phyloP scores from a whole-genome alignment of 2,329 filamentous ascomycete species.

The Phialemoniopsis sp. region DNA sequence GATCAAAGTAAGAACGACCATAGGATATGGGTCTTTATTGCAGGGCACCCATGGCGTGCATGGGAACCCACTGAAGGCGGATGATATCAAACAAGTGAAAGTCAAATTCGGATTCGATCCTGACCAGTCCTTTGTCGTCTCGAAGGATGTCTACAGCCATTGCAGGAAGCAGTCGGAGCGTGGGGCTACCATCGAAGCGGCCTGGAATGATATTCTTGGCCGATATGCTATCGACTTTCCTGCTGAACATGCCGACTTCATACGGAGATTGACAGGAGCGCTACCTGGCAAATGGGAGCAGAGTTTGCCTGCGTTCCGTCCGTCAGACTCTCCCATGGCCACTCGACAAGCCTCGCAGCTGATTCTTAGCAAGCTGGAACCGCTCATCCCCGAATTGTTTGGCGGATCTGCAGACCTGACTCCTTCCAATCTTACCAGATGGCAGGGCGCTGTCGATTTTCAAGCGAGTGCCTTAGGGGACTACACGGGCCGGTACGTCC shows the following conservation, averaged over 20 bases:
- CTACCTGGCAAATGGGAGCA: no score
- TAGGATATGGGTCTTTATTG: conserved; percentile 90
- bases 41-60: conserved; percentile 95
- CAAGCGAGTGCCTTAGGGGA: conserved; percentile 85
- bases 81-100: conserved; percentile 94
- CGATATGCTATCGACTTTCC: no score
- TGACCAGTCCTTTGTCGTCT: conserved; percentile 85
- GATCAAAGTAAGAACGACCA: conserved; percentile 96
- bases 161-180: conserved; percentile 82
- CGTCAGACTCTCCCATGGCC: conserved; percentile 85
- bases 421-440: conserved; percentile 96
- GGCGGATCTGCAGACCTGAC: conserved; percentile 98
- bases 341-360: no score
- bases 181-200: conserved; percentile 83
- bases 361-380: conserved; percentile 87
- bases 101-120: conserved; percentile 94
- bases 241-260: no score
- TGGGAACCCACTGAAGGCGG: conserved; percentile 90
- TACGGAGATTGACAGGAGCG: no score
- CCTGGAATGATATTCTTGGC: conserved; percentile 99
- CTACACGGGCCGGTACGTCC: conserved; percentile 78
- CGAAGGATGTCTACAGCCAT: conserved; percentile 88
- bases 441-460: conserved; percentile 97
- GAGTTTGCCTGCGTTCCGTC: no score
- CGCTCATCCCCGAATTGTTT: conserved; percentile 79